Evolutionary conservation across 2,329 filamentous ascomycete species (phyloP).

Genomic region (Stachybotrys chartarum): DNA sequence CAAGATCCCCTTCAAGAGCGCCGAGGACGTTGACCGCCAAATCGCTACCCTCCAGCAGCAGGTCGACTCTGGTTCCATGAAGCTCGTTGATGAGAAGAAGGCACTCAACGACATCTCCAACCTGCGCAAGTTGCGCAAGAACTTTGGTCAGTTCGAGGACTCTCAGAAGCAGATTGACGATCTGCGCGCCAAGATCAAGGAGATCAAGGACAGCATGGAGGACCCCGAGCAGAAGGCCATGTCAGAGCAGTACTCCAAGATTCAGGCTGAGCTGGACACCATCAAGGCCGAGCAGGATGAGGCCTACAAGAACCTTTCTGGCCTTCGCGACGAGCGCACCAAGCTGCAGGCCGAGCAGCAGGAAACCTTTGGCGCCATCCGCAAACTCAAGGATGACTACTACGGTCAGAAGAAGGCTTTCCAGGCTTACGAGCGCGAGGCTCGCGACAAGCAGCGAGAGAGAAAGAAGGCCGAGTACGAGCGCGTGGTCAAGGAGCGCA

Average conservation of each 20-base stretch:
- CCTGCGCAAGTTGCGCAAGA: slow-evolving; percentile 85
- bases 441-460: slow-evolving; percentile 68
- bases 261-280: slow-evolving; percentile 79
- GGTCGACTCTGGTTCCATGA: slow-evolving; percentile 86
- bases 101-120: slow-evolving; percentile 73
- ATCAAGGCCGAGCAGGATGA: slow-evolving; percentile 92
- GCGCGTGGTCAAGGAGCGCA: slow-evolving; percentile 61
- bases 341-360: slow-evolving; percentile 81
- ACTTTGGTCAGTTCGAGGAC: slow-evolving; percentile 77
- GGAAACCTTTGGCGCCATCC: slow-evolving; percentile 74
- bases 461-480: slow-evolving; percentile 76
- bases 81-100: slow-evolving; percentile 96
- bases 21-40: slow-evolving; percentile 79
- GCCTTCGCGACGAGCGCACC: slow-evolving; percentile 77
- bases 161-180: slow-evolving; percentile 85
- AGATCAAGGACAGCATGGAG: slow-evolving; percentile 81
- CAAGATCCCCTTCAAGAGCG: slow-evolving; percentile 77
- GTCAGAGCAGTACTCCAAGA: slow-evolving; percentile 75
- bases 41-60: slow-evolving; percentile 75
- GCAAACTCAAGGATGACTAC: slow-evolving; percentile 85
- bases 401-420: slow-evolving; percentile 76
- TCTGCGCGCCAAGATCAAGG: slow-evolving; percentile 78
- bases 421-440: slow-evolving; percentile 76
- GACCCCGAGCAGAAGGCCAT: slow-evolving; percentile 87
- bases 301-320: slow-evolving; percentile 80